Conservation (phyloP, 495 filamentous ascomycete species). For the Hyaloscypha hepaticicola region DNA sequence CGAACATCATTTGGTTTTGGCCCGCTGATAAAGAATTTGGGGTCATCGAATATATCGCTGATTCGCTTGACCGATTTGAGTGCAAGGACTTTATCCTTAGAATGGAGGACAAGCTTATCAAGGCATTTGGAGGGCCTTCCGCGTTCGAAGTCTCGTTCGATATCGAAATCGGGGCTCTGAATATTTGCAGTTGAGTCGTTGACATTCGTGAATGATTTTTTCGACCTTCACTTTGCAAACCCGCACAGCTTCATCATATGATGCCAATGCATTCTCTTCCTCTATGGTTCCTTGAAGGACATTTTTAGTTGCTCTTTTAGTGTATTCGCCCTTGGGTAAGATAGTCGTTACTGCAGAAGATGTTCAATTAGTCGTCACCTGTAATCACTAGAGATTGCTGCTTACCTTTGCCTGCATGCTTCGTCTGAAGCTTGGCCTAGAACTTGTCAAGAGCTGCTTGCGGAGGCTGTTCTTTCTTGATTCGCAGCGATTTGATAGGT, state of each 20-base stretch:
- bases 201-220: conserved; percentile 78
- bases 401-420: conserved; percentile 30
- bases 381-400: neutral
- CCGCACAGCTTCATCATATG: conserved; percentile 69
- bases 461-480: neutral
- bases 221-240: conserved; percentile 72
- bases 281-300: conserved; percentile 18
- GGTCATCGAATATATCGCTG: conserved; percentile 81
- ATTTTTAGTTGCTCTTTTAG: conserved; percentile 52
- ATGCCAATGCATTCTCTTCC: conserved; percentile 4
- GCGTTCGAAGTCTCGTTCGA: conserved; percentile 66
- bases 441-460: neutral
- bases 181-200: conserved; percentile 83
- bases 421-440: conserved; percentile 38
- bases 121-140: conserved; percentile 54
- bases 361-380: neutral
- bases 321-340: conserved; percentile 70
- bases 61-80: conserved; percentile 66
- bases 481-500: neutral
- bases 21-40: conserved; percentile 73
- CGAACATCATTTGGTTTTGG: conserved; percentile 81
- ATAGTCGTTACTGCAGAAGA: conserved; percentile 56
- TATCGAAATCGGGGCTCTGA: conserved; percentile 76
- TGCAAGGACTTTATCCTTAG: conserved; percentile 17
- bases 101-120: conserved; percentile 53